phyloP scores from a whole-genome alignment of 345 rosid species.

The Limnanthes douglasii region DNA sequence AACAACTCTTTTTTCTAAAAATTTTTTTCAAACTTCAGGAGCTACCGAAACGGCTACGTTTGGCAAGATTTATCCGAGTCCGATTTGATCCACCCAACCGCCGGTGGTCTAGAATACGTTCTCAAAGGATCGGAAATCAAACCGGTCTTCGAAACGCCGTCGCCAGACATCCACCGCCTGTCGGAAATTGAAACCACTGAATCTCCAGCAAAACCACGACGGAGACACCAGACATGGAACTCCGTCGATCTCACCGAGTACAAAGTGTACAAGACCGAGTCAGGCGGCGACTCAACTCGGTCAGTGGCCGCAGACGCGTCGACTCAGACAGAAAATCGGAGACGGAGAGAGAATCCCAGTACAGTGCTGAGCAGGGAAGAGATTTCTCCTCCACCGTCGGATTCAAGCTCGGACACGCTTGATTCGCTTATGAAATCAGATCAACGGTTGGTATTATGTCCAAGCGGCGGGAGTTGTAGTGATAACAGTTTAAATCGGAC shows the following conservation, averaged over 20 bases:
- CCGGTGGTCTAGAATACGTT: constrained; percentile 76
- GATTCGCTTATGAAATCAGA: constrained; percentile 70
- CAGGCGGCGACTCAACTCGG: constrained; percentile 31
- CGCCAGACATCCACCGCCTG: constrained; percentile 19
- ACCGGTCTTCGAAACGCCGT: constrained; percentile 28
- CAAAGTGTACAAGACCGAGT: constrained; percentile 57
- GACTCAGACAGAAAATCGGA: constrained; percentile 69
- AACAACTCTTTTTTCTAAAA: too few relatives aligned
- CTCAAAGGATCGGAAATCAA: constrained; percentile 87
- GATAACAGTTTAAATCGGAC: constrained; percentile 27
- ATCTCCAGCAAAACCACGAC: constrained; percentile 24
- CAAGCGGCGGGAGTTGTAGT: constrained; percentile 4
- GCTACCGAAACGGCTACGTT: constrained; percentile 86
- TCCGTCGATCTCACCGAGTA: constrained; percentile 66
- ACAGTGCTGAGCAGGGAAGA: constrained; percentile 63
- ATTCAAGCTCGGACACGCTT: constrained; percentile 90
- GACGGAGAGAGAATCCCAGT: constrained; percentile 31
- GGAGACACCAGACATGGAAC: constrained; percentile 80
- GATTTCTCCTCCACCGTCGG: constrained; percentile 93
- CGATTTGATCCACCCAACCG: constrained; percentile 56
- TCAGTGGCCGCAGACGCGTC: constrained; percentile 71
- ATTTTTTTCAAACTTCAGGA: constrained; percentile 24
- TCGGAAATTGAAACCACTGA: constrained; percentile 15
- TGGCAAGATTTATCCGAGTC: constrained; percentile 81
- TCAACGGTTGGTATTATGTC: constrained; percentile 38